phyloP scores from a whole-genome alignment of 2,329 filamentous ascomycete genomes.

The Amylocarpus encephaloides region DNA sequence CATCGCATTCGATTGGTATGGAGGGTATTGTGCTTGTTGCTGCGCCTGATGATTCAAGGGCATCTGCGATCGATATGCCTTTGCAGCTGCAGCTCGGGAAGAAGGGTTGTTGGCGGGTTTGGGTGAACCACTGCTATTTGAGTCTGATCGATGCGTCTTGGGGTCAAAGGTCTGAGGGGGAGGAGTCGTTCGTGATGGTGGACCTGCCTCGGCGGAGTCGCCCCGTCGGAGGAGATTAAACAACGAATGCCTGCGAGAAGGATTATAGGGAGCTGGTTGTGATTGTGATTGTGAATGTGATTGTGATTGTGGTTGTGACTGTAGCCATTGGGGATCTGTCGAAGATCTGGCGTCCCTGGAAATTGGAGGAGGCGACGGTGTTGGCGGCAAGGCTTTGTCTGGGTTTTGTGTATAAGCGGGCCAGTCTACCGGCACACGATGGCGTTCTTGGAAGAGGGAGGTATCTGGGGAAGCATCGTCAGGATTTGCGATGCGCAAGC shows the following conservation, averaged over 20 bases:
- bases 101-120: constrained; percentile 21
- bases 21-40: constrained; percentile 36
- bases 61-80: constrained; percentile 38
- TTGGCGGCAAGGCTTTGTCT: constrained; percentile 6
- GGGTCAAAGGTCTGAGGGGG: constrained; percentile 15
- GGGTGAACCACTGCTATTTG: constrained; percentile 30
- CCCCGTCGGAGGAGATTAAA: constrained; percentile 32
- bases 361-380: constrained; percentile 12
- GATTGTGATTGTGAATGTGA: constrained; percentile 22
- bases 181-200: constrained; percentile 15
- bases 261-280: constrained; percentile 16
- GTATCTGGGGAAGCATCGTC: constrained; percentile 42
- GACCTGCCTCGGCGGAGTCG: constrained; percentile 19
- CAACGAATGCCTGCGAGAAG: constrained; percentile 30
- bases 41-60: constrained; percentile 39
- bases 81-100: constrained; percentile 23
- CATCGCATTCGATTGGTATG: constrained; percentile 38
- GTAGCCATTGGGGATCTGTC: constrained; percentile 21
- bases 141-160: constrained; percentile 18
- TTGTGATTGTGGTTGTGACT: constrained; percentile 23
- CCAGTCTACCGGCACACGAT: constrained; percentile 21
- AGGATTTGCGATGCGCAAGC: constrained; percentile 94
- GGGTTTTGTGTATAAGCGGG: constrained; percentile 8
- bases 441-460: neutral
- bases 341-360: constrained; percentile 23